Conservation (phyloP, 108 stramenopile species). For the Tribonema minus region DNA sequence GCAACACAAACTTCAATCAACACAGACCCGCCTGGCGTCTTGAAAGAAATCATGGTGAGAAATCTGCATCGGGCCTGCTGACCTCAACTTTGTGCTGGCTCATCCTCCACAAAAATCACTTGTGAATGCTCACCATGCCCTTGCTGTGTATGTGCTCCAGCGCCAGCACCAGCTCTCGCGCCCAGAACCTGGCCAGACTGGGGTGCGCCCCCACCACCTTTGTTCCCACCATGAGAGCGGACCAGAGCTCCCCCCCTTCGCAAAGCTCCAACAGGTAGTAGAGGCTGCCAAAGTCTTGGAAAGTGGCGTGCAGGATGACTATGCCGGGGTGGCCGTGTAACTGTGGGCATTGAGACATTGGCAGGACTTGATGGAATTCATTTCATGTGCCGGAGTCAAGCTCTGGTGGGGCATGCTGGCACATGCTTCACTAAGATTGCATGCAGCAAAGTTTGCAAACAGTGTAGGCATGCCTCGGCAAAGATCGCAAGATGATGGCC, state of each 20-base stretch:
- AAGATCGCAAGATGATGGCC: too few species aligned
- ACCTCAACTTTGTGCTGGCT: too few species aligned
- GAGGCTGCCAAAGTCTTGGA: conserved; percentile 71
- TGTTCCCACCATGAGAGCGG: conserved; percentile 50
- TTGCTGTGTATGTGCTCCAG: conserved; percentile 78
- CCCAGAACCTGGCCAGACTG: conserved; percentile 69
- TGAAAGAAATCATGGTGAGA: too few species aligned
- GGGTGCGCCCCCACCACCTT: conserved; percentile 61
- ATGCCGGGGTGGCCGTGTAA: conserved; percentile 52
- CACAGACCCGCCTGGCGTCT: too few species aligned
- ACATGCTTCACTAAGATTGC: too few species aligned
- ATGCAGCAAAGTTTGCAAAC: too few species aligned
- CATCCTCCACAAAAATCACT: too few species aligned
- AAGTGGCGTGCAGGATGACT: conserved; percentile 74
- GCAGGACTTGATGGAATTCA: not conserved
- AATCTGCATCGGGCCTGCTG: too few species aligned
- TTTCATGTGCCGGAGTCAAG: not conserved
- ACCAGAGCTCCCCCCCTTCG: conserved; percentile 82
- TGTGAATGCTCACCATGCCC: conserved; percentile 73
- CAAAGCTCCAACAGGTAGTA: conserved; percentile 84
- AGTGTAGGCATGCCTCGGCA: too few species aligned
- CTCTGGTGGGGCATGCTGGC: not conserved
- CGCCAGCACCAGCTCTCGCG: conserved; percentile 75
- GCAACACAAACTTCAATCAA: too few species aligned
- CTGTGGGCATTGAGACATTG: not conserved